These are phyloP conservation scores for Piper betle DNA, from an alignment of 164 flowering plant genomes.

Conservation along the genomic window DNA sequence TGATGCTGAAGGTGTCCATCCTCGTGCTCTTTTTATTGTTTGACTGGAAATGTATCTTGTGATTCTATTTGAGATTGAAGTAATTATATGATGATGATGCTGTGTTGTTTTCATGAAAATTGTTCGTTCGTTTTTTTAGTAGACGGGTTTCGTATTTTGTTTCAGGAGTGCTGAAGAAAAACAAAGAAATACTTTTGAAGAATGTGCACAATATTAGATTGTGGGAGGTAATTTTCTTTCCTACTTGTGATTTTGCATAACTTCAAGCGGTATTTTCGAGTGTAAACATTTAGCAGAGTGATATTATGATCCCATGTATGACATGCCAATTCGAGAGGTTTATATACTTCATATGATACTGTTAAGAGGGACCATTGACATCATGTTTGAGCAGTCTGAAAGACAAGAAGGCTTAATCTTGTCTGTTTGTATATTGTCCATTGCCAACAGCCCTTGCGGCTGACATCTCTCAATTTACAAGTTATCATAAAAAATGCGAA, in stretches of 20 bases:
- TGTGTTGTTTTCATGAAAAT: too few relatives aligned
- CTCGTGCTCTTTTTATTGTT: neutral
- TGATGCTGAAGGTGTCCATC: conserved; percentile 48
- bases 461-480: neutral
- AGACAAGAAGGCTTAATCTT: neutral
- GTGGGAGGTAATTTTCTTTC: conserved; percentile 28
- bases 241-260: too few relatives aligned
- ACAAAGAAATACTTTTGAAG: conserved; percentile 38
- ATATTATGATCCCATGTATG: neutral
- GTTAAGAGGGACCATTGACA: too few relatives aligned
- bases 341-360: too few relatives aligned
- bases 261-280: neutral
- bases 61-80: neutral
- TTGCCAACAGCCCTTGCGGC: neutral
- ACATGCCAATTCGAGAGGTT: neutral
- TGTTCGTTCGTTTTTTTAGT: neutral
- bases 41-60: neutral
- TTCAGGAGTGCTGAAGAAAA: conserved; percentile 70
- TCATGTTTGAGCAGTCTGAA: too few relatives aligned
- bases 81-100: neutral
- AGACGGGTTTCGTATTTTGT: neutral
- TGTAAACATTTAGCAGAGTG: neutral
- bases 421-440: neutral
- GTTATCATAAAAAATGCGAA: neutral
- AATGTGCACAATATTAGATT: conserved; percentile 22